A percentile compares a stretch with the other conserved stretches of the same genome.
phyloP scores from a whole-genome alignment of 106 monocot genomes.

The Dioscorea dumetorum region DNA sequence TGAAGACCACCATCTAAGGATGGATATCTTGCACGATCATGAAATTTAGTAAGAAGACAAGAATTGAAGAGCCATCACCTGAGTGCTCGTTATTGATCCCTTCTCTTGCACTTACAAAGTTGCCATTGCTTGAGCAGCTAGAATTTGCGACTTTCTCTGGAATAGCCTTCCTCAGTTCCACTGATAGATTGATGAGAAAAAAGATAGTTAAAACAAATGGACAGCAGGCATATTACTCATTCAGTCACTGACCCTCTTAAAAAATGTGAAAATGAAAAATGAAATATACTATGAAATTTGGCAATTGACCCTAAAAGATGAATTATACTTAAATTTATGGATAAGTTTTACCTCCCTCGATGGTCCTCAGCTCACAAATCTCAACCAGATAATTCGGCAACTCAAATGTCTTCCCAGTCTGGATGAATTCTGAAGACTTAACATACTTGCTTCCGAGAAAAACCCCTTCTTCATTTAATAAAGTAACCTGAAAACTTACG shows the following conservation, averaged over 20 bases:
- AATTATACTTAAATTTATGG: not conserved
- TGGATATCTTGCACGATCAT: no score
- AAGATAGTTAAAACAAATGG: not conserved
- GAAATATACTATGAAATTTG: no score
- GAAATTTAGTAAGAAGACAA: no score
- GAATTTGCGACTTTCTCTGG: not conserved
- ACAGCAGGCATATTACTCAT: no score
- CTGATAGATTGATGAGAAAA: not conserved
- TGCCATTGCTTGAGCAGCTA: not conserved
- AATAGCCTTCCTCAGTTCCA: not conserved
- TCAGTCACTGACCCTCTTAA: no score
- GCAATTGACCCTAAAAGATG: no score
- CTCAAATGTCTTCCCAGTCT: constrained; percentile 22
- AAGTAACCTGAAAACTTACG: constrained; percentile 16
- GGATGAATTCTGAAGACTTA: constrained; percentile 30
- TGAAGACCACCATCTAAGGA: no score
- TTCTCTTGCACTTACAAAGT: not conserved
- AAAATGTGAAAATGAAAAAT: no score
- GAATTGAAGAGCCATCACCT: no score
- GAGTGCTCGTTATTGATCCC: not conserved
- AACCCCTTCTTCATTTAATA: constrained; percentile 38
- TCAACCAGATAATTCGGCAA: constrained; percentile 41
- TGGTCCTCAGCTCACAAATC: constrained; percentile 27
- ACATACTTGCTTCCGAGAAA: constrained; percentile 42
- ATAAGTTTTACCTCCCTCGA: constrained; percentile 15